Base-by-base conservation (phyloP, 139 green algal genomes). In the Auxenochlorella pyrenoidosa region DNA sequence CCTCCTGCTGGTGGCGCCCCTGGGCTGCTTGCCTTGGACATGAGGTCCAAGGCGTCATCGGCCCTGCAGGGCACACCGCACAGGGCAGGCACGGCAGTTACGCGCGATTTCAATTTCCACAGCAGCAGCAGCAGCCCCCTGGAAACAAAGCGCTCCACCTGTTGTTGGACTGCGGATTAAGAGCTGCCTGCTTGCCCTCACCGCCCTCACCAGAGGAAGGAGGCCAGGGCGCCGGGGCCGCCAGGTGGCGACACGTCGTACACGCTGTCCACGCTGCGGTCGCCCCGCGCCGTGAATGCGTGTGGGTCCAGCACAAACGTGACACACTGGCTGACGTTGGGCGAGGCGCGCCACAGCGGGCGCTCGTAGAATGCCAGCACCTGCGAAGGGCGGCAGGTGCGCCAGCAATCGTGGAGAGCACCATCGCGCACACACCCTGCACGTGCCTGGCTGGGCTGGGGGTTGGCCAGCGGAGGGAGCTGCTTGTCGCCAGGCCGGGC, bases 301-400 rank as follows among this genome's bases (percentile, higher is more conserved):
- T 63, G 30, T 5, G 78, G 78, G 51, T 83, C 51, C 82, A 82
- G 66, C 60, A 82, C 71, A 82, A 82, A 87, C 1, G 75, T 81
- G 21, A 81, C 30, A 3, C 43, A 32, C 75, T 63, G 24, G 75
- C 44, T 82, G 44, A 87, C 4, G 47, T 81, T 87, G 44, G 26
- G 5, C 32, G 38, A 72, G 60, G 8, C 6, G 60, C 70, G 70
- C 82, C 82, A 87, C 8, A 83, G 28, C 8, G 78, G 78, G 19
- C 51, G 54, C 34, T 70, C 51, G 34, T 72, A 83, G 21, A 83
- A 83, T 0, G 78, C 78, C 21, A 83, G 44, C 36, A 81, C 75
- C 75, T 81, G 73, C 28, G 40, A 5, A 18, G 70, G 24, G 34
- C 70, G 51, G 70, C 34, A 77, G 70, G n/a, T 2, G 5, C 5